phyloP scores from a whole-genome alignment of 257 asterid genomes.

The Anisodus acutangulus region DNA sequence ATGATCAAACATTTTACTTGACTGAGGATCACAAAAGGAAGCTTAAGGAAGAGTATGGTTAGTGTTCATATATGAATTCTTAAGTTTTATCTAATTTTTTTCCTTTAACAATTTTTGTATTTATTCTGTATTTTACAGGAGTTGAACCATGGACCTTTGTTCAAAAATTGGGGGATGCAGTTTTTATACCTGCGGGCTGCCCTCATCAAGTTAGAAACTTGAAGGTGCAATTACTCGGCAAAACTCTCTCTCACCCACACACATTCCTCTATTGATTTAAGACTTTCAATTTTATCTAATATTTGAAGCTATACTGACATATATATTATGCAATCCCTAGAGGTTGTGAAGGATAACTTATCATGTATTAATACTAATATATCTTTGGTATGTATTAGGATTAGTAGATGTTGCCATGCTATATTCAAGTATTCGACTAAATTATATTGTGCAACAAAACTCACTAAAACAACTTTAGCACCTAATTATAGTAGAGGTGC shows the following conservation, averaged over 20 bases:
- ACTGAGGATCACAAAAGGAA: constrained; percentile 69
- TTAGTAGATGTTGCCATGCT: constrained; percentile 11
- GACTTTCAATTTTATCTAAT: background rate
- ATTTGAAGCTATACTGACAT: background rate
- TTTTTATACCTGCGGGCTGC: constrained; percentile 90
- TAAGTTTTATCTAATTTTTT: constrained; percentile 10
- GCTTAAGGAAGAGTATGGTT: constrained; percentile 82
- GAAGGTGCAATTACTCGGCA: constrained; percentile 52
- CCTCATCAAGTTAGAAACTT: constrained; percentile 95
- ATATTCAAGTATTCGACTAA: background rate
- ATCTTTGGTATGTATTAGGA: constrained; percentile 2
- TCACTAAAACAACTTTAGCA: background rate
- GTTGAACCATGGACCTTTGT: constrained; percentile 91
- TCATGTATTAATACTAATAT: background rate
- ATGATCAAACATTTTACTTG: constrained; percentile 79
- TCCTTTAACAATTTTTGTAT: background rate
- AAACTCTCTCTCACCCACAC: background rate
- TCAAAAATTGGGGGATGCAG: constrained; percentile 87
- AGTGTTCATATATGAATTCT: constrained; percentile 33
- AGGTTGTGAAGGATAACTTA: background rate
- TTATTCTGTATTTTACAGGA: constrained; percentile 44
- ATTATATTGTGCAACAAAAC: background rate
- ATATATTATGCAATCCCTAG: background rate
- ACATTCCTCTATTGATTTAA: background rate
- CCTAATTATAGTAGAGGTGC: background rate